Percentiles rank a stretch among this genome's conserved stretches.
Conservation (phyloP, 345 rosid species). For the Camelina laxa region DNA sequence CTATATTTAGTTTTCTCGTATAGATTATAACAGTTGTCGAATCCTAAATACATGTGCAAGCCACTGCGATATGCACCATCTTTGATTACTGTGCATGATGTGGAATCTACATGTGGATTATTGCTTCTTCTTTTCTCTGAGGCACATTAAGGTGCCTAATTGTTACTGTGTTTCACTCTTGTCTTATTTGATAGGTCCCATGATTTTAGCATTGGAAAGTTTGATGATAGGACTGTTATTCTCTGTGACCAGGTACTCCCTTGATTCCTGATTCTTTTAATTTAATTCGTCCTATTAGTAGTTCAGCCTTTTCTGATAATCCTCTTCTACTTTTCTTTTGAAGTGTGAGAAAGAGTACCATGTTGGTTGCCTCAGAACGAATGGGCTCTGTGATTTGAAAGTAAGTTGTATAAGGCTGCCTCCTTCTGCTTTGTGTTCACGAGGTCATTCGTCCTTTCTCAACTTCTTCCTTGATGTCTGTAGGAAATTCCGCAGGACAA, state of each 20-base stretch:
- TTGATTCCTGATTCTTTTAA: constrained; percentile 29
- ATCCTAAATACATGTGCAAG: constrained; percentile 2
- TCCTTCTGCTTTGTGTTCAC: constrained; percentile 14
- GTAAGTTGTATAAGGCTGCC: constrained; percentile 54
- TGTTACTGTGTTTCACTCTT: not conserved
- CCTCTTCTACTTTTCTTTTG: constrained; percentile 33
- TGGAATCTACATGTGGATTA: constrained; percentile 17
- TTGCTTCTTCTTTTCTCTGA: not conserved
- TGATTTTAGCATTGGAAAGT: constrained; percentile 71
- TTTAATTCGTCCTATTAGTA: not conserved
- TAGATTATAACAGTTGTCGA: constrained; percentile 1
- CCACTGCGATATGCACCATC: constrained; percentile 12
- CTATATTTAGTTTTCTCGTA: not conserved
- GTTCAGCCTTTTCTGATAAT: constrained; percentile 35
- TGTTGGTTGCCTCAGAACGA: constrained; percentile 88
- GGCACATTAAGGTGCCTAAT: constrained; percentile 7
- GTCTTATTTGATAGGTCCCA: constrained; percentile 56
- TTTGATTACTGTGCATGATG: constrained; percentile 17
- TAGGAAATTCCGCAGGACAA: constrained; percentile 84
- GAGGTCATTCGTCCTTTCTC: constrained; percentile 30
- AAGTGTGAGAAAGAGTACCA: constrained; percentile 98
- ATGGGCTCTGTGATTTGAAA: constrained; percentile 74
- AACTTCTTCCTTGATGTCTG: constrained; percentile 23
- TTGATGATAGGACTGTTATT: constrained; percentile 90
- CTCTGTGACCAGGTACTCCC: constrained; percentile 89